phyloP scores from a whole-genome alignment of 2,329 filamentous ascomycete species.

The Pseudodiploospora longispora region DNA sequence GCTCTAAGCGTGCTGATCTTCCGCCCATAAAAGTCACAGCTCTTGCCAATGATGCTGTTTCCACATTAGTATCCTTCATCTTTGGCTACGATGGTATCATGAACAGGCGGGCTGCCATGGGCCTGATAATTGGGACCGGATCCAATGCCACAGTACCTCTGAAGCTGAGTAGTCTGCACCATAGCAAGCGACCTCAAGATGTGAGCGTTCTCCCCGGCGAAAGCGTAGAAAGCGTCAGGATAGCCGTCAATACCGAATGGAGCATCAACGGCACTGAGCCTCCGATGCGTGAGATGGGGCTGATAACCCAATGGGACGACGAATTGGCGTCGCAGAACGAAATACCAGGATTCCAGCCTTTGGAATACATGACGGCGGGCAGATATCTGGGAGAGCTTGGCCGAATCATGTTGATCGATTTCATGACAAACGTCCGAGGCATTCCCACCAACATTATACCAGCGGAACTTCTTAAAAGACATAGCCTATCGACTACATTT shows the following conservation, averaged over 20 bases:
- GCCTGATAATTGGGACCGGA: conserved; percentile 73
- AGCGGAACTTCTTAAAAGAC: conserved; percentile 43
- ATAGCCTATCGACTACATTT: conserved; percentile 63
- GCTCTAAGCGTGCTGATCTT: conserved; percentile 37
- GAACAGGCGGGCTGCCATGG: conserved; percentile 64
- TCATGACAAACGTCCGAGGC: conserved; percentile 39
- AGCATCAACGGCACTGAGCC: conserved; percentile 68
- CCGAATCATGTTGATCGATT: conserved; percentile 61
- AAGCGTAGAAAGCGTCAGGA: conserved; percentile 45
- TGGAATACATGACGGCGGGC: conserved; percentile 79
- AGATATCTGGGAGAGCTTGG: conserved; percentile 71
- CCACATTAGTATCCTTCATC: conserved; percentile 69
- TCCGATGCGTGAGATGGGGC: conserved; percentile 52
- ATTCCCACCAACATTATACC: conserved; percentile 43
- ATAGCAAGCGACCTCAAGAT: conserved; percentile 49
- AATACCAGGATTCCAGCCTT: conserved; percentile 67
- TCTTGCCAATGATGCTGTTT: conserved; percentile 75
- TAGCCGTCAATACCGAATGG: conserved; percentile 79
- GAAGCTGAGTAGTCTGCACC: conserved; percentile 52
- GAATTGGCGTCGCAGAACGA: conserved; percentile 59
- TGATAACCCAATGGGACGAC: conserved; percentile 65
- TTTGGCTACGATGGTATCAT: conserved; percentile 57
- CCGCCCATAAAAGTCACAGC: conserved; percentile 64
- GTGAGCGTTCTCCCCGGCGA: conserved; percentile 41
- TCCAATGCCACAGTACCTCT: conserved; percentile 75